A percentile compares a stretch with the other conserved stretches of the same genome.
These are phyloP conservation scores for Labyrinthula sp. DNA, from an alignment of 352 stramenopile species.

Conservation along the genomic window DNA sequence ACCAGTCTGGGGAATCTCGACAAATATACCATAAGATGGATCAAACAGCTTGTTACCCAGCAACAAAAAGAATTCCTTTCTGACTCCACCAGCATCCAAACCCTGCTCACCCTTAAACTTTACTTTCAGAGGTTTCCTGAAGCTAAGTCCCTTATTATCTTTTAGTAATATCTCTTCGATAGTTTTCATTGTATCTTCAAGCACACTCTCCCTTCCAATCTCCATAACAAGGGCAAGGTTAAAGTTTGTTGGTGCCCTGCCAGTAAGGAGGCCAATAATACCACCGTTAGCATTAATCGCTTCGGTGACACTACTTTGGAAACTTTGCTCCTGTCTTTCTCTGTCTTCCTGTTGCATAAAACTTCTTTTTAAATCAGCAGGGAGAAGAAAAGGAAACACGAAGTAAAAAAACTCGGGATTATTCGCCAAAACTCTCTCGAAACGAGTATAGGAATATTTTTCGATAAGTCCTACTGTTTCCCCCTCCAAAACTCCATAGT, in stretches of 20 bases:
- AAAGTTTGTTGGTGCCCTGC: constrained; percentile 33
- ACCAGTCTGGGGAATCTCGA: constrained; percentile 14
- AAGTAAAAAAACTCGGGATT: constrained; percentile 47
- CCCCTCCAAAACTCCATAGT: no score
- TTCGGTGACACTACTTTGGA: constrained; percentile 18
- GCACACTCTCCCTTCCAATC: constrained; percentile 44
- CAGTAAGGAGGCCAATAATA: no score
- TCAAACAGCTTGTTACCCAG: constrained; percentile 52
- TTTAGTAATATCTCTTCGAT: constrained; percentile 33
- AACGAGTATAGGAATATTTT: no score
- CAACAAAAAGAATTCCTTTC: constrained; percentile 64
- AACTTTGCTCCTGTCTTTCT: constrained; percentile 40
- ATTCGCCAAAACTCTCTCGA: no score
- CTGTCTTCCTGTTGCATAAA: constrained; percentile 46
- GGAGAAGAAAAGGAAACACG: constrained; percentile 44
- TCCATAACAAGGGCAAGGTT: constrained; percentile 42
- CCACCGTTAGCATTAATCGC: constrained; percentile 14
- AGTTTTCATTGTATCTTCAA: constrained; percentile 45
- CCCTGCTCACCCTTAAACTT: constrained; percentile 55
- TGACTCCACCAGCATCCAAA: constrained; percentile 58
- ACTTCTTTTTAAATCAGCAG: constrained; percentile 41
- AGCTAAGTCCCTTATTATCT: no score
- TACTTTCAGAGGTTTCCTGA: constrained; percentile 37
- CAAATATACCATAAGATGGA: constrained; percentile 50
- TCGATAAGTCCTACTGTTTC: no score